phyloP scores from a whole-genome alignment of 1,284 basidiomycete species.

The Blastosporella zonata region DNA sequence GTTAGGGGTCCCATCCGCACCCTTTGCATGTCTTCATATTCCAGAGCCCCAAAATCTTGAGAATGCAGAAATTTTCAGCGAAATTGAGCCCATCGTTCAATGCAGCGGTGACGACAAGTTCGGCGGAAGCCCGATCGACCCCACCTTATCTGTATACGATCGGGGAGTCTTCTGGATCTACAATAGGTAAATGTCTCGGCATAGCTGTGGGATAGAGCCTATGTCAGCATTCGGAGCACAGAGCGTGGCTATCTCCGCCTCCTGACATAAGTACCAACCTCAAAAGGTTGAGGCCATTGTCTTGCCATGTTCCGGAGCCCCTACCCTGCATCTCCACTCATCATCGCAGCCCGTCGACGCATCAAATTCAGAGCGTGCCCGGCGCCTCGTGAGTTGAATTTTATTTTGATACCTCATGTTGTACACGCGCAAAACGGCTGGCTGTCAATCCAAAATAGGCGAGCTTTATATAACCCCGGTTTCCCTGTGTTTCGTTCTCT shows the following conservation, averaged over 20 bases:
- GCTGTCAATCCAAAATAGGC: conserved; percentile 43
- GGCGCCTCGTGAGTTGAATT: conserved; percentile 19
- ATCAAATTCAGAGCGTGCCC: conserved; percentile 20
- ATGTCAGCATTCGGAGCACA: conserved; percentile 7
- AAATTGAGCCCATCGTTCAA: neutral
- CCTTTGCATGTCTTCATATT: neutral
- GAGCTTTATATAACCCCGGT: conserved; percentile 15
- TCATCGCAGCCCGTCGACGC: conserved; percentile 20
- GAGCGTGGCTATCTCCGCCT: conserved; percentile 6
- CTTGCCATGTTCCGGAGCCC: conserved; percentile 2
- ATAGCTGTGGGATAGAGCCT: neutral
- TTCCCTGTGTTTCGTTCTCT: conserved; percentile 24
- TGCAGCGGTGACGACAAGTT: too few species aligned
- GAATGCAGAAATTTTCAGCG: neutral
- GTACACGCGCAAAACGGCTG: conserved; percentile 51
- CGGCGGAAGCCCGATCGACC: neutral
- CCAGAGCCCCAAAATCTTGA: neutral
- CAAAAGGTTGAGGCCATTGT: conserved; percentile 5
- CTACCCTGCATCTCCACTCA: conserved; percentile 3
- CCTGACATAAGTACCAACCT: conserved; percentile 6
- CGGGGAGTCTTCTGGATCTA: conserved; percentile 11
- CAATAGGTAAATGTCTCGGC: conserved; percentile 14
- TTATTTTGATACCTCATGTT: conserved; percentile 53
- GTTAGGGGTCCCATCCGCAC: neutral
- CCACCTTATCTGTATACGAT: conserved; percentile 7